Evolutionary conservation across 129 eudicot genomes (phyloP).

Genomic region (Flaveria robusta): DNA sequence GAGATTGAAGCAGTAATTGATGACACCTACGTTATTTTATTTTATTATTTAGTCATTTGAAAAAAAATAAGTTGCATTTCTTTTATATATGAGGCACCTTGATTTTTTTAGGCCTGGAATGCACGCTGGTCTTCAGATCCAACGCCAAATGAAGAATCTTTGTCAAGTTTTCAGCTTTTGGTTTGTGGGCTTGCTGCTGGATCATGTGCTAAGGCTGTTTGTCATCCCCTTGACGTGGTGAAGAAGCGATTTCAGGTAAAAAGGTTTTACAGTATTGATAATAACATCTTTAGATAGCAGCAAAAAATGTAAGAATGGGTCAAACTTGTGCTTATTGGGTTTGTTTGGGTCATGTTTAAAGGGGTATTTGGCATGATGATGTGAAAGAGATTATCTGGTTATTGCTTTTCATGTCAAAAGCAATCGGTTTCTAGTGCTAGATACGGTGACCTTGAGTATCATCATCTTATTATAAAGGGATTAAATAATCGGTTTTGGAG

Average conservation of each 20-base stretch:
- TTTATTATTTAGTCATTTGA: background rate
- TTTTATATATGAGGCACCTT: background rate
- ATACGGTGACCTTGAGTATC: background rate
- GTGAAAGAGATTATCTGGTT: background rate
- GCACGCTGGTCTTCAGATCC: conserved; percentile 29
- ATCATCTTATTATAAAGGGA: background rate
- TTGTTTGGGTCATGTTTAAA: background rate
- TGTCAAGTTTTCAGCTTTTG: conserved; percentile 87
- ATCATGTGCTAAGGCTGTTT: conserved; percentile 82
- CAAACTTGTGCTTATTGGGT: background rate
- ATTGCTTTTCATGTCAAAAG: background rate
- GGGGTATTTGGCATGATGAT: background rate
- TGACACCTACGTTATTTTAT: background rate
- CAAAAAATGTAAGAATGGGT: background rate
- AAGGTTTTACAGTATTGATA: background rate
- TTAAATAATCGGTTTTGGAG: background rate
- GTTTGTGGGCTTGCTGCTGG: conserved; percentile 91
- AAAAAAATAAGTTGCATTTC: background rate
- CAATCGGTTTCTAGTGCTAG: background rate
- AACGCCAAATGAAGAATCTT: conserved; percentile 35
- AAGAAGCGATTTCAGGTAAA: conserved; percentile 97
- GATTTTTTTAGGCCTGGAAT: conserved; percentile 60
- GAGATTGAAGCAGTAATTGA: background rate
- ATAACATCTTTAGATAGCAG: background rate
- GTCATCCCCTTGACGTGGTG: conserved; percentile 96